phyloP scores from a whole-genome alignment of 1,139 yeast genomes.

The Suhomyces choctaworum region DNA sequence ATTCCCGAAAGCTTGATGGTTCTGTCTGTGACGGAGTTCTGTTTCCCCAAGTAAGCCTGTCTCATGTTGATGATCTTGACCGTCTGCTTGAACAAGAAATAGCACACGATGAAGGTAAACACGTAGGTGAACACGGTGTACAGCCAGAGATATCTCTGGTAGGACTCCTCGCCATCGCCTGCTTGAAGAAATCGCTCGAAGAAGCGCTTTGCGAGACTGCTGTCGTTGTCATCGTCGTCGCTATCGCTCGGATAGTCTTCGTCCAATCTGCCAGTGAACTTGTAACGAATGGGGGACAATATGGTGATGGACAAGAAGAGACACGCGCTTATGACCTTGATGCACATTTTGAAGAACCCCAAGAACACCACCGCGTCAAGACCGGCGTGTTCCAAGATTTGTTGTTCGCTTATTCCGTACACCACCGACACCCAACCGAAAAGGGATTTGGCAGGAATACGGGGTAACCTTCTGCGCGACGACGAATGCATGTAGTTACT shows the following conservation, averaged over 20 bases:
- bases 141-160: constrained; percentile 32
- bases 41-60: constrained; percentile 82
- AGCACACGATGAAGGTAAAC: constrained; percentile 70
- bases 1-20: constrained; percentile 89
- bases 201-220: constrained; percentile 1
- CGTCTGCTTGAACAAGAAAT: constrained; percentile 66
- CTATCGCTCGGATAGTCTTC: constrained; percentile 50
- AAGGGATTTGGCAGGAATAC: constrained; percentile 44
- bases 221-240: constrained; percentile 21
- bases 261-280: constrained; percentile 69
- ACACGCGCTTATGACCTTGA: constrained; percentile 58
- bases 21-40: constrained; percentile 88
- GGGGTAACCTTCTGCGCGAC: constrained; percentile 40
- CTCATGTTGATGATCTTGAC: constrained; percentile 70
- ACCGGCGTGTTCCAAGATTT: constrained; percentile 86
- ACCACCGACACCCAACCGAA: constrained; percentile 81
- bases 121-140: constrained; percentile 85
- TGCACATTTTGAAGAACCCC: constrained; percentile 77
- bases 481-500: constrained; percentile 45
- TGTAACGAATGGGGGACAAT: constrained; percentile 72
- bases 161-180: constrained; percentile 13
- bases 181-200: constrained; percentile 1
- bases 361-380: constrained; percentile 88
- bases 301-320: constrained; percentile 63
- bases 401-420: constrained; percentile 65